Evolutionary conservation across 1,139 yeast species (phyloP), one percentile per base, ranked within the genome.

Genomic region (Yamadazyma buinensis): DNA sequence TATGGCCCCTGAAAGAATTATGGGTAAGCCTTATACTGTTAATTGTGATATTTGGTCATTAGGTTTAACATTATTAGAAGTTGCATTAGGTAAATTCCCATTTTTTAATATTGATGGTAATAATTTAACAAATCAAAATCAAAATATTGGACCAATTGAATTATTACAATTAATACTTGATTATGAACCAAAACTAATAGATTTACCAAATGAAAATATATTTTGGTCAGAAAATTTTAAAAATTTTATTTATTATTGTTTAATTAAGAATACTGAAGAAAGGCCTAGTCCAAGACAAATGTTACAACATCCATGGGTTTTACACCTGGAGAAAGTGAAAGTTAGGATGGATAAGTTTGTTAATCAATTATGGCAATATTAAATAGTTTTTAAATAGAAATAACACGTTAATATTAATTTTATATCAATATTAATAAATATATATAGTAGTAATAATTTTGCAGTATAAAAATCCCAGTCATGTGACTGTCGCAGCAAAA

Each of bases 1-100:
- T 58, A 92, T 92, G 98, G 97, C 97, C 0, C 98, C 98, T 0
- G 98, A 92, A 57, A 72, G 98, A 49, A 88, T 92, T 30, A 86
- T 85, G 65, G 97, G 97, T 23, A 90, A 87, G 51, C 92, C 96
- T 1, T 92, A 92, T 52, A 83, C 95, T 10, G 96, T 90, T 3
- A 85, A 95, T 2, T 82, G 95, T 48, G 98, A 92, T 55, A 92
- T 92, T 13, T 92, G 98, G 98, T 88, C 97, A 1, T 63, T 92
- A 23, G 98, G 98, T 0, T 67, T 92, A 41, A 88, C 97, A 0
- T 61, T 92, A 34, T 67, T 92, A 54, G 98, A 92, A 56, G 97
- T 90, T 20, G 96, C 97, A 2, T 80, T 78, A 49, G 95, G 95
- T 19, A 69, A 75, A 44, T 90, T 90, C 56, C 98, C 98, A 5